phyloP scores from a whole-genome alignment of 2,329 filamentous ascomycete species.

The Aspergillus thermomutatus region DNA sequence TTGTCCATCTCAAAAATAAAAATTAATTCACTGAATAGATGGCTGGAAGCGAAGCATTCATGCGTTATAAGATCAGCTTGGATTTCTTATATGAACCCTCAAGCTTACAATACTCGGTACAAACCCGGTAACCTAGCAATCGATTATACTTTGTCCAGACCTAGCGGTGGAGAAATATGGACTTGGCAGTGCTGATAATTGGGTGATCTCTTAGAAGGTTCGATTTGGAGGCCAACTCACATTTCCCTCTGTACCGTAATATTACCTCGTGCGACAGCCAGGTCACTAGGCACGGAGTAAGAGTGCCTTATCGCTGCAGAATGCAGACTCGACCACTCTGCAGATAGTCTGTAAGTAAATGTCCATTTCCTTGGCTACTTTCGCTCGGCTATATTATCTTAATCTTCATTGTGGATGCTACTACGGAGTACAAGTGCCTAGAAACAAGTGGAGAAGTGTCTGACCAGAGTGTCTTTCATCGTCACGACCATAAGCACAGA shows the following conservation, averaged over 20 bases:
- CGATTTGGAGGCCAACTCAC: conserved; percentile 15
- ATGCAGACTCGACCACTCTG: background rate
- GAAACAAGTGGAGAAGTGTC: background rate
- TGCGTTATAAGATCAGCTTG: background rate
- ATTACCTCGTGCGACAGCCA: background rate
- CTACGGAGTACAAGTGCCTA: background rate
- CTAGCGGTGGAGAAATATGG: conserved; percentile 10
- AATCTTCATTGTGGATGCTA: background rate
- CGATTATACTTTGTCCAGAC: conserved; percentile 18
- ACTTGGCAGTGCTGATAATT: conserved; percentile 18
- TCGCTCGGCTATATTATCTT: background rate
- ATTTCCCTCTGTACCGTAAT: conserved; percentile 12
- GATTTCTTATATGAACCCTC: background rate
- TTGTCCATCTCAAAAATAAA: background rate
- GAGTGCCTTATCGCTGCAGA: too few relatives aligned
- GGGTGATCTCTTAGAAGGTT: conserved; percentile 11
- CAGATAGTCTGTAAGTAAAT: background rate
- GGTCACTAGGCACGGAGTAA: too few relatives aligned
- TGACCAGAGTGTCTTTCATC: too few relatives aligned
- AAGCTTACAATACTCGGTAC: background rate
- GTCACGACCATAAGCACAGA: background rate
- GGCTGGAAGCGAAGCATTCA: background rate
- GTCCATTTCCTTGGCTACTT: background rate
- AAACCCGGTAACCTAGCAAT: background rate
- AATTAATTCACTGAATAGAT: background rate